Evolutionary conservation across 1,139 yeast genomes (phyloP).

Genomic region (Kurtzmaniella natalensis): DNA sequence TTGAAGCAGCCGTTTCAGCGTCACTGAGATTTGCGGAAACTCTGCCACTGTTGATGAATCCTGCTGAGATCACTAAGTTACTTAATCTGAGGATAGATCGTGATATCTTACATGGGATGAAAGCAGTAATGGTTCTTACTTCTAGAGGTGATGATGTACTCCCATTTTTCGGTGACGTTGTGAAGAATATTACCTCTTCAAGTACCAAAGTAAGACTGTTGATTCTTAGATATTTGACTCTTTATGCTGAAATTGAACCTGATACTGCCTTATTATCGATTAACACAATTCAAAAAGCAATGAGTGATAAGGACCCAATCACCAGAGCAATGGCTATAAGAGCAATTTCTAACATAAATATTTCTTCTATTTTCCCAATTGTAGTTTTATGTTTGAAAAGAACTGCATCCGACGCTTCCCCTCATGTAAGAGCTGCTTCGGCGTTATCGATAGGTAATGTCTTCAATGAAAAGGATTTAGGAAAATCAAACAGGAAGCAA

Average conservation of each 20-base stretch:
- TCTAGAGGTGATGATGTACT: constrained; percentile 61
- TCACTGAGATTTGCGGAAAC: constrained; percentile 61
- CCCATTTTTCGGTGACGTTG: constrained; percentile 78
- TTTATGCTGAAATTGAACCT: constrained; percentile 82
- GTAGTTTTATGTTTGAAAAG: constrained; percentile 69
- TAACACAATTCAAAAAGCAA: constrained; percentile 83
- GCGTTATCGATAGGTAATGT: constrained; percentile 75
- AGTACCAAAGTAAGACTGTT: constrained; percentile 68
- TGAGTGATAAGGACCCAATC: constrained; percentile 65
- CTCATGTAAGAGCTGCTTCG: constrained; percentile 75
- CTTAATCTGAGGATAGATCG: constrained; percentile 68
- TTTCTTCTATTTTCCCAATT: constrained; percentile 78
- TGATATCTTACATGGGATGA: constrained; percentile 73
- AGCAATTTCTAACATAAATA: constrained; percentile 74
- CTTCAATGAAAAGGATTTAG: constrained; percentile 31
- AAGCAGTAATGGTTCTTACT: constrained; percentile 63
- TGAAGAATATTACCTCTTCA: constrained; percentile 76
- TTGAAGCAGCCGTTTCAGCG: constrained; percentile 80
- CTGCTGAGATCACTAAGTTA: constrained; percentile 60
- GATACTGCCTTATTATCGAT: constrained; percentile 84
- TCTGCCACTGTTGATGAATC: constrained; percentile 43
- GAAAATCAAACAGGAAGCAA: constrained; percentile 22
- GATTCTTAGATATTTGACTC: constrained; percentile 71
- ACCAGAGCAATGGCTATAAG: constrained; percentile 72
- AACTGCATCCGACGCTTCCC: constrained; percentile 65